Percentiles rank a stretch among this genome's conserved stretches.
These are phyloP conservation scores for Saitozyma podzolica DNA, from an alignment of 768 basidiomycete genomes.

Conservation along the genomic window DNA sequence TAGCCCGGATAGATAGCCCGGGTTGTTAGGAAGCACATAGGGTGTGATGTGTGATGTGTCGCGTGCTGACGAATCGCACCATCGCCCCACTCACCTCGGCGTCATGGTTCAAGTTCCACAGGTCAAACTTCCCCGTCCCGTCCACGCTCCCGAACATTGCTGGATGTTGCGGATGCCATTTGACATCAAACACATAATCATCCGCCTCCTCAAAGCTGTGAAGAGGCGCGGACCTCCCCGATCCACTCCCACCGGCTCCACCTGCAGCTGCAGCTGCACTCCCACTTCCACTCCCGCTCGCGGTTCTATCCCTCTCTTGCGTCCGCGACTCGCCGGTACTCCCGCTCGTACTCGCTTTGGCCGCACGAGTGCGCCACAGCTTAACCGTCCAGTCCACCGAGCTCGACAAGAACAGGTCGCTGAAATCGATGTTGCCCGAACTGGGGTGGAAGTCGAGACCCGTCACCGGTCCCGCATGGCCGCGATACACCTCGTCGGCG, in stretches of 20 bases:
- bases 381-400: slow-evolving; percentile 99
- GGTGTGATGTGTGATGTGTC: too few relatives aligned
- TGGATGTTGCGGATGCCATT: slow-evolving; percentile 96
- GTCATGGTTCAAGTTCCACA: slow-evolving; percentile 97
- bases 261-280: not conserved
- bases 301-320: not conserved
- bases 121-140: slow-evolving; percentile 89
- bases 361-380: slow-evolving; percentile 70
- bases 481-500: slow-evolving; percentile 87
- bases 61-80: too few relatives aligned
- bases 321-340: slow-evolving; percentile 7
- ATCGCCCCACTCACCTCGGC: slow-evolving; percentile 69
- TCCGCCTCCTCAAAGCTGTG: slow-evolving; percentile 97
- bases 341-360: slow-evolving; percentile 37
- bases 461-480: slow-evolving; percentile 90
- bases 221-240: slow-evolving; percentile 58
- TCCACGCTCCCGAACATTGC: slow-evolving; percentile 91
- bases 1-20: too few relatives aligned
- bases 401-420: slow-evolving; percentile 87
- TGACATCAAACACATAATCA: slow-evolving; percentile 98
- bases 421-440: slow-evolving; percentile 88
- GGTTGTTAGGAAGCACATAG: too few relatives aligned
- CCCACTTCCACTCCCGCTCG: not conserved
- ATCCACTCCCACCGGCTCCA: slow-evolving; percentile 49
- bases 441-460: slow-evolving; percentile 93